Evolutionary conservation across 2,329 filamentous ascomycete species (phyloP).

Genomic region (Colletotrichum zoysiae): DNA sequence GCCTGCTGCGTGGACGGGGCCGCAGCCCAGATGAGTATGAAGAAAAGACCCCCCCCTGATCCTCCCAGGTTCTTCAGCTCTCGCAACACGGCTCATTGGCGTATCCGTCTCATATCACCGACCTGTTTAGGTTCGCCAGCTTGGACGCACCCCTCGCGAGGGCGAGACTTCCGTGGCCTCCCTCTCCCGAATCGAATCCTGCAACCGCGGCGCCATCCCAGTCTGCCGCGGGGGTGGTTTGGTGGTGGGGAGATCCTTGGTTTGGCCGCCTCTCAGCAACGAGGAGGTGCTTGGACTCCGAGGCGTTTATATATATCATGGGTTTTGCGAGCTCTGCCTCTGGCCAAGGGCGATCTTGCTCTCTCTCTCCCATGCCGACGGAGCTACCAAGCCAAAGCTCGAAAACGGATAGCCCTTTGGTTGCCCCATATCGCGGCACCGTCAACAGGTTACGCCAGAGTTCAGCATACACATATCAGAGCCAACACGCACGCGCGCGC

Average conservation of each 20-base stretch:
- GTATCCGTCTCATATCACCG: background rate
- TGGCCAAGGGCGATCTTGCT: too few relatives aligned
- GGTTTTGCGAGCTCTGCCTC: background rate
- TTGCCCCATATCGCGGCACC: background rate
- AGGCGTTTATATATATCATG: conserved; percentile 18
- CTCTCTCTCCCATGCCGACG: background rate
- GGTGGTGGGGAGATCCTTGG: background rate
- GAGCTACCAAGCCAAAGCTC: background rate
- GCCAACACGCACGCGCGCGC: background rate
- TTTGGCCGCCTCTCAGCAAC: conserved; percentile 8
- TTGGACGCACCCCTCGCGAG: conserved; percentile 4
- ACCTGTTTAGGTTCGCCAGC: background rate
- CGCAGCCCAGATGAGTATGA: background rate
- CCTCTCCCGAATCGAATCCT: background rate
- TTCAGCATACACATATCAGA: background rate
- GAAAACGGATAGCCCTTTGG: background rate
- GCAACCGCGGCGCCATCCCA: background rate
- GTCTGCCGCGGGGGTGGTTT: background rate
- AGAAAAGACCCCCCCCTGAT: background rate
- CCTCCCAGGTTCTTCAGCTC: background rate
- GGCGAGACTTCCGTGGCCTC: conserved; percentile 22
- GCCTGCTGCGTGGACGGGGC: background rate
- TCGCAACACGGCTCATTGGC: conserved; percentile 9
- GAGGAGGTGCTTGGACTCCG: background rate
- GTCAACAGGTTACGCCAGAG: background rate